These are phyloP conservation scores for Neurospora sp. DNA, from an alignment of 495 filamentous ascomycete species.

Conservation along the genomic window DNA sequence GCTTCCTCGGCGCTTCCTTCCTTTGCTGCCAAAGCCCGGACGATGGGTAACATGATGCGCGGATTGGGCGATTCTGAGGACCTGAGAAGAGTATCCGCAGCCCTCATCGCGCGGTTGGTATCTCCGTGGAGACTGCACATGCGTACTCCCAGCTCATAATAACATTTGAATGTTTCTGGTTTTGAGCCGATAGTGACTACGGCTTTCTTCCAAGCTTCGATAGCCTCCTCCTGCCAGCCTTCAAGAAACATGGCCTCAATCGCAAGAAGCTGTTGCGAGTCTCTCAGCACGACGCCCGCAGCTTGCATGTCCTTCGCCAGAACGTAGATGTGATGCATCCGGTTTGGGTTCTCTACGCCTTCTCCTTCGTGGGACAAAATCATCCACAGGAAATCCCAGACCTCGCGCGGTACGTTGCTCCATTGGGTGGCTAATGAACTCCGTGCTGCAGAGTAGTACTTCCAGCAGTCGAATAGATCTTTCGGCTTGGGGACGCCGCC, in stretches of 20 bases:
- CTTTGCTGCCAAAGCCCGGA: constrained; percentile 35
- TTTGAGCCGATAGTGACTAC: constrained; percentile 41
- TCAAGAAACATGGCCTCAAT: constrained; percentile 54
- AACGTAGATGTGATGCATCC: constrained; percentile 48
- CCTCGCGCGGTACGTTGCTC: constrained; percentile 34
- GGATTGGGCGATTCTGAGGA: constrained; percentile 39
- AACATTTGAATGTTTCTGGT: constrained; percentile 42
- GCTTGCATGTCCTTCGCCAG: constrained; percentile 53
- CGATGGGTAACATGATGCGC: constrained; percentile 58
- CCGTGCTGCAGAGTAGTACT: constrained; percentile 32
- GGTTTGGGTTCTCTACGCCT: constrained; percentile 35
- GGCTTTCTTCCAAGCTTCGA: constrained; percentile 55
- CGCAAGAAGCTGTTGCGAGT: constrained; percentile 50
- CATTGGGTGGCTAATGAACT: constrained; percentile 34
- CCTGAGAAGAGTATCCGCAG: constrained; percentile 48
- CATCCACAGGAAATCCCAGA: constrained; percentile 49
- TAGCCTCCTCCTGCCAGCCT: constrained; percentile 48
- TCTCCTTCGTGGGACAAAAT: constrained; percentile 25
- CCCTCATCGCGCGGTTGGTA: constrained; percentile 52
- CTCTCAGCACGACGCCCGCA: constrained; percentile 40
- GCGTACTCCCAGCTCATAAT: constrained; percentile 59
- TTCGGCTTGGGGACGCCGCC: constrained; percentile 19
- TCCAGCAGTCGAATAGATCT: constrained; percentile 31
- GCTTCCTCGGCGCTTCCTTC: constrained; percentile 38
- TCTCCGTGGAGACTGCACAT: constrained; percentile 53